Conservation (phyloP, 805 yeast genomes). For the Ogataea methanolica region DNA sequence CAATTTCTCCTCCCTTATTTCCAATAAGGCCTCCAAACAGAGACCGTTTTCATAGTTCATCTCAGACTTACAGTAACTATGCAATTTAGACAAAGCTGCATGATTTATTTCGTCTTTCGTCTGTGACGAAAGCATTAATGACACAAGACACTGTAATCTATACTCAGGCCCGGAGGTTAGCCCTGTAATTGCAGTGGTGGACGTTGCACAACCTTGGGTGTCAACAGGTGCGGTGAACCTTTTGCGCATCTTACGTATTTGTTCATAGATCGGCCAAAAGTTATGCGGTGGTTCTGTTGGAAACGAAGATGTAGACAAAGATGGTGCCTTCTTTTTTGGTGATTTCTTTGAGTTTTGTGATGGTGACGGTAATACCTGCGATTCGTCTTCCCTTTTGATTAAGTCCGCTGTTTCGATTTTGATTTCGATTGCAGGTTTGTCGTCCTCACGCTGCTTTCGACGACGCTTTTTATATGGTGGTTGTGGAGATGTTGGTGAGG, state of each 20-base stretch:
- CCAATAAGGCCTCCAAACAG: slow-evolving; percentile 48
- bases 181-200: slow-evolving; percentile 41
- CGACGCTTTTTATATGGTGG: background rate
- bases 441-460: no score
- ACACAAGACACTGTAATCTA: slow-evolving; percentile 71
- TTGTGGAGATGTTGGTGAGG: background rate
- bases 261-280: slow-evolving; percentile 54
- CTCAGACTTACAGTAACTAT: slow-evolving; percentile 37
- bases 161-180: slow-evolving; percentile 34
- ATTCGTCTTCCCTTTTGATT: background rate
- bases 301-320: background rate
- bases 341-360: background rate
- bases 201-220: slow-evolving; percentile 74
- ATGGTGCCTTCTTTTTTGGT: background rate
- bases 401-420: background rate
- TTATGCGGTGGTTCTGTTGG: slow-evolving; percentile 26
- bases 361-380: background rate
- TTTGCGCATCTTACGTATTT: slow-evolving; percentile 62
- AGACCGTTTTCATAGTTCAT: slow-evolving; percentile 45
- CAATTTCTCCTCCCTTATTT: slow-evolving; percentile 48
- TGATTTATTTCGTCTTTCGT: slow-evolving; percentile 87
- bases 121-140: slow-evolving; percentile 85
- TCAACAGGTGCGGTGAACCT: slow-evolving; percentile 80
- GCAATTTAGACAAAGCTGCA: slow-evolving; percentile 62
- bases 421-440: background rate